Percentiles rank a stretch among this genome's conserved stretches.
These are phyloP conservation scores for Beverwykella pulmonaria DNA, from an alignment of 495 filamentous ascomycete species.

Conservation along the genomic window DNA sequence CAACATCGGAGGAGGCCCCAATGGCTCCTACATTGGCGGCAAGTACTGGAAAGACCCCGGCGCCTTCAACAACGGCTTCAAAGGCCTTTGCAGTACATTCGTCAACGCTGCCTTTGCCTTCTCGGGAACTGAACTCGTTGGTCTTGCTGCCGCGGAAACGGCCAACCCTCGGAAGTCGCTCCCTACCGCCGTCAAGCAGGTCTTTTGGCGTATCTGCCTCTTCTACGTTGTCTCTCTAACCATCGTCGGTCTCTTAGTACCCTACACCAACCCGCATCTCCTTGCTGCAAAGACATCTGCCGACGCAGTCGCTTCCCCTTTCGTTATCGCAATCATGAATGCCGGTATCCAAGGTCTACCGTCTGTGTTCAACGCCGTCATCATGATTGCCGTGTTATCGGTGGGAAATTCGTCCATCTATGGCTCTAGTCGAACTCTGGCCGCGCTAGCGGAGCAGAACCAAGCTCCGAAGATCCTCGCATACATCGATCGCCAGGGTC, in stretches of 20 bases:
- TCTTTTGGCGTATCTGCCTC: constrained; percentile 92
- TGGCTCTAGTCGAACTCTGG: constrained; percentile 47
- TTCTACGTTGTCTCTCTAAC: constrained; percentile 46
- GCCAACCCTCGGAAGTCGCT: constrained; percentile 84
- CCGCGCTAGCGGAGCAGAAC: constrained; percentile 46
- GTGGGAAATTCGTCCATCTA: constrained; percentile 47
- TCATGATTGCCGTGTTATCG: constrained; percentile 47
- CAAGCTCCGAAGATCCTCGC: constrained; percentile 46
- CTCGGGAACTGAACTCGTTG: constrained; percentile 90
- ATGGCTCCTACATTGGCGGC: constrained; percentile 81
- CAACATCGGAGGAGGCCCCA: constrained; percentile 67
- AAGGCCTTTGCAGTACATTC: constrained; percentile 90
- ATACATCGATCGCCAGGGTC: constrained; percentile 47
- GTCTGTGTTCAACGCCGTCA: constrained; percentile 48
- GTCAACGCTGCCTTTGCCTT: constrained; percentile 94
- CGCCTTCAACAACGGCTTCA: constrained; percentile 90
- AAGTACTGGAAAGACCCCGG: constrained; percentile 81
- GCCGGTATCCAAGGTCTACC: constrained; percentile 46
- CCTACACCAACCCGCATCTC: constrained; percentile 40
- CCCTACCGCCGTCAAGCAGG: constrained; percentile 85
- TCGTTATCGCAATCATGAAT: constrained; percentile 46
- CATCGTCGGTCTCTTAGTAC: constrained; percentile 45
- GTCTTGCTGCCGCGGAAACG: constrained; percentile 85
- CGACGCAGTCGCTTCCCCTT: constrained; percentile 42
- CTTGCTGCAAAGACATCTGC: constrained; percentile 22